Conservation (phyloP, 75 land plant species). For the Cunninghamia lanceolata region DNA sequence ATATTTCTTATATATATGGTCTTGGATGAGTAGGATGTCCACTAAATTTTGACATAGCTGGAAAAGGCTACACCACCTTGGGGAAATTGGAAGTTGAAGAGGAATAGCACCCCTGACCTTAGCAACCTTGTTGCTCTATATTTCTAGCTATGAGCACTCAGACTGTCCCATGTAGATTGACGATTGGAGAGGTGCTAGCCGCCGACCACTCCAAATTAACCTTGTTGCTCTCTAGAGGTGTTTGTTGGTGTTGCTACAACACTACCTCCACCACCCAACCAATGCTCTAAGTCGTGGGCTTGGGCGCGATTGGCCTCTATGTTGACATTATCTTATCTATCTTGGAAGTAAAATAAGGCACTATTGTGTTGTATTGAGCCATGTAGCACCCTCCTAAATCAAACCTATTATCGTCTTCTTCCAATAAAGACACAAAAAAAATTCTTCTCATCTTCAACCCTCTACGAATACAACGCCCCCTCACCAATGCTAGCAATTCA, state of each 20-base stretch:
- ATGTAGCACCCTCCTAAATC: slow-evolving; percentile 9
- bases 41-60: slow-evolving; percentile 70
- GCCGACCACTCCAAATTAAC: slow-evolving; percentile 7
- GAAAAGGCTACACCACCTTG: slow-evolving; percentile 38
- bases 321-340: slow-evolving; percentile 82
- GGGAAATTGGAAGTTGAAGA: neutral
- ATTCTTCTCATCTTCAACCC: neutral
- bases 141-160: slow-evolving; percentile 71
- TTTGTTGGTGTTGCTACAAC: neutral
- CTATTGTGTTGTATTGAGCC: neutral
- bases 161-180: slow-evolving; percentile 34
- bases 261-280: neutral
- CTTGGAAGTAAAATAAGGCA: slow-evolving; percentile 28
- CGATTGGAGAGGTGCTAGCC: neutral
- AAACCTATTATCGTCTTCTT: slow-evolving; percentile 5
- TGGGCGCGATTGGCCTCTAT: slow-evolving; percentile 93
- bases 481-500: neutral
- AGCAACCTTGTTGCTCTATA: neutral
- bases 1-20: too few relatives aligned
- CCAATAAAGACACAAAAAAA: neutral
- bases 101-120: slow-evolving; percentile 62
- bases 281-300: slow-evolving; percentile 32
- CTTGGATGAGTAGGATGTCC: too few relatives aligned
- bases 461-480: neutral
- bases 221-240: neutral